A percentile compares a stretch with the other conserved stretches of the same genome.
These are phyloP conservation scores for Colletotrichum cordylinicola DNA, from an alignment of 2,329 filamentous ascomycete species.

Conservation along the genomic window DNA sequence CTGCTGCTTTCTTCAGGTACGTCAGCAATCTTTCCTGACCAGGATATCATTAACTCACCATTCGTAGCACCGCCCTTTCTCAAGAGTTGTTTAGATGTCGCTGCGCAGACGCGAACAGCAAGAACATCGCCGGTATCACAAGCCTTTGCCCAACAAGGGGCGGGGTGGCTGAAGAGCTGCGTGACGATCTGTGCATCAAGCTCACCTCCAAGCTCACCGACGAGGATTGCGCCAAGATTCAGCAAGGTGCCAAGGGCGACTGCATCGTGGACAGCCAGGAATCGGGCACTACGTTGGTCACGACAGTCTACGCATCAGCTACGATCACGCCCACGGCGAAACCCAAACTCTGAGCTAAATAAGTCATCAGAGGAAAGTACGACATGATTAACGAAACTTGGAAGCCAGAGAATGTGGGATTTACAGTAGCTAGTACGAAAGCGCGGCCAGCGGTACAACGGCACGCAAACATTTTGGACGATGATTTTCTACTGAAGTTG, in stretches of 20 bases:
- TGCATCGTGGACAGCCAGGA: background rate
- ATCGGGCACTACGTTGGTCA: fast-evolving
- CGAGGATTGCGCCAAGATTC: background rate
- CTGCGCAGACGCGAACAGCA: background rate
- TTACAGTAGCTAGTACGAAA: background rate
- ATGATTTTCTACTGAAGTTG: background rate
- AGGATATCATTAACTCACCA: background rate
- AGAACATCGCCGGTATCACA: background rate
- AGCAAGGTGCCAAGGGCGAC: background rate
- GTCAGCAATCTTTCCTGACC: fast-evolving
- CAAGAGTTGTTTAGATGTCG: background rate
- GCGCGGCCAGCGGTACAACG: background rate
- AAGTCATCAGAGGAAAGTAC: background rate
- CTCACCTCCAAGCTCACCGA: background rate
- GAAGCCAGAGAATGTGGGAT: background rate
- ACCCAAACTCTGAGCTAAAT: background rate
- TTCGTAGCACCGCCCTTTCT: background rate
- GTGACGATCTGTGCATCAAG: background rate
- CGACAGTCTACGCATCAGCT: background rate
- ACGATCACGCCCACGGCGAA: background rate
- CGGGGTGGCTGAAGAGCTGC: background rate
- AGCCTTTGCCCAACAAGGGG: background rate
- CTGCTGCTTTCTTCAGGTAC: background rate
- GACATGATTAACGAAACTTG: background rate
- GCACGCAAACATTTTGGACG: background rate